Evolutionary conservation across 2,329 filamentous ascomycete species (phyloP).

Genomic region (Curvularia verruculosa): DNA sequence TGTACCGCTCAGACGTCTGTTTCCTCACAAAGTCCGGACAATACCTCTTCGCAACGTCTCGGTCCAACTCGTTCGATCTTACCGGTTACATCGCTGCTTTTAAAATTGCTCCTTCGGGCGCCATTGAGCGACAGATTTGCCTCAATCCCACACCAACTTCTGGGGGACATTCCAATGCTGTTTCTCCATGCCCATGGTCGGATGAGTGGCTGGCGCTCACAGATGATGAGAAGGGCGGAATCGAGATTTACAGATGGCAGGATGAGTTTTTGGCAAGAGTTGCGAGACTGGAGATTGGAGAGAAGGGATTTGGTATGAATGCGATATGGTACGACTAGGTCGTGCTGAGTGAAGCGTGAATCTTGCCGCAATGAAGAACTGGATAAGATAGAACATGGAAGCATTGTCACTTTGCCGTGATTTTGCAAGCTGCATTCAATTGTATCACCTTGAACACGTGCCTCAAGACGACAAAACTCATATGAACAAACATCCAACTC

Average conservation of each 20-base stretch:
- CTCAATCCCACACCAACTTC: conserved; percentile 85
- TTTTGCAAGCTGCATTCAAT: not conserved
- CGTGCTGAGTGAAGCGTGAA: not conserved
- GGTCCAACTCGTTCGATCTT: conserved; percentile 74
- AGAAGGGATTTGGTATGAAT: conserved; percentile 95
- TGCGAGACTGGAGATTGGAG: conserved; percentile 75
- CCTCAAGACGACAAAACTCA: not conserved
- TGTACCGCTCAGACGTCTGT: conserved; percentile 88
- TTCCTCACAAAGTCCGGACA: conserved; percentile 70
- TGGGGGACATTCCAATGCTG: conserved; percentile 86
- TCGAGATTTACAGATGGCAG: conserved; percentile 87
- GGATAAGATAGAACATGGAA: not conserved
- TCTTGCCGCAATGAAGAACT: not conserved
- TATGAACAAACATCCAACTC: not conserved
- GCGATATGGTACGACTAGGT: conserved; percentile 87
- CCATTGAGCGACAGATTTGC: conserved; percentile 78
- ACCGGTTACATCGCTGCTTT: conserved; percentile 87
- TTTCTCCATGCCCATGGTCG: conserved; percentile 80
- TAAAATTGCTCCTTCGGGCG: conserved; percentile 69
- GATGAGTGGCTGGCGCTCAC: conserved; percentile 91
- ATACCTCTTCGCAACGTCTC: conserved; percentile 85
- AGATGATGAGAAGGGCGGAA: conserved; percentile 84
- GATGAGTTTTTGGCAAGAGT: conserved; percentile 81
- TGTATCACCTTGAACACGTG: not conserved
- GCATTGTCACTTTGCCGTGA: not conserved